Base-by-base conservation (phyloP, 75 land plant genomes). In the Selaginella tamariscina region DNA sequence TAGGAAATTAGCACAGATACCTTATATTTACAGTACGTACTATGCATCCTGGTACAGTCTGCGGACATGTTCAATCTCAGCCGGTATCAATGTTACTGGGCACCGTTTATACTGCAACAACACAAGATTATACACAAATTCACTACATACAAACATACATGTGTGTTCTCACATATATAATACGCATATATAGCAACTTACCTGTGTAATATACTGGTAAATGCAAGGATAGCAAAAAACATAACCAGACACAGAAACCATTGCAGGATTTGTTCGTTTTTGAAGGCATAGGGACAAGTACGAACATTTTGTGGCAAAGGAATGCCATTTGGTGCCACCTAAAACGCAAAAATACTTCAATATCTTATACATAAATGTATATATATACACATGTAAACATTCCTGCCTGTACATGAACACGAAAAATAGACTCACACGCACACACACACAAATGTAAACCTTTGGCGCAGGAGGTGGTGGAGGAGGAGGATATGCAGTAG, bases 401-500 rank as follows among this genome's bases (percentile, higher is more conserved):
- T 23, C 24, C 64, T 60, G 23, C 9, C 64, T 11, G 24, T 21
- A 59, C n/a, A 59, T 24, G 8, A 30, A 20, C 31, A 5, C 31
- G 13, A 65, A 65, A 22, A 60, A 13, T 22, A 60, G 63, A 13
- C 20, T 8, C n/a, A 60, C n/a, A 60, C 20, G 63, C 9, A 13
- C 23, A n/a, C 8, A 60, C 23, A 20, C 27, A 65, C 8, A 24
- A 32, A 54, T 26, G n/a, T 27, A 54, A 32, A 94, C 98, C 89
- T 91, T 84, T 31, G 99, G 99, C 23, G 85, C 82, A 32, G 99
- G 97, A 23, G 99, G 99, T 24, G 99, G 99, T 56, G 97, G 97
- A n/a, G 99, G 99, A 65, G 99, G 89, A 24, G 99, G 99, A 68
- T 95, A 95, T 2, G 91, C 85, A 65, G 93, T 82, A 68, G 99